Base-by-base conservation (phyloP, 352 stramenopile genomes). In the Pythium dissotocum region DNA sequence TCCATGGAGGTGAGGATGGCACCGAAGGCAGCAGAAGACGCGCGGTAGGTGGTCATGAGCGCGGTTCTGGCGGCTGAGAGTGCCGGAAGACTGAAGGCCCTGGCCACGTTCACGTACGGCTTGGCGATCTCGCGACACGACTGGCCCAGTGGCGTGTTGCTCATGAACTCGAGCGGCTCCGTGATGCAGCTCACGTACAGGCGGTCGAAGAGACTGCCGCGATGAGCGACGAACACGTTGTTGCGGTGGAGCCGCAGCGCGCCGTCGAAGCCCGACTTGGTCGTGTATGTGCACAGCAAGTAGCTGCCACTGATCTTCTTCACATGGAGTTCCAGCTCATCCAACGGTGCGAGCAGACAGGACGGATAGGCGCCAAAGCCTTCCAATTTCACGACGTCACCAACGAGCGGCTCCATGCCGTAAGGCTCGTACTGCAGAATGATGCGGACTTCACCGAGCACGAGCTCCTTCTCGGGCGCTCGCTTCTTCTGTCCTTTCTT, bases 241-340 rank as follows among this genome's bases (percentile, higher is more conserved):
- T 94, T 91, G 55, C 86, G 83, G 61, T 94, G 86, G 61, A 91
- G 71, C 4, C 84, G 84, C 44, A 94, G 57, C 28, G 69, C 55
- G 9, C 69, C 86, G 49, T 89, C 76, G 58, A 90, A 94, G 40
- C 82, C 80, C 40, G 82, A 88, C 53, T 76, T 80, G 49, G 83
- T 91, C 52, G 72, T 67, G 68, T 94, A 92, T 48, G 69, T 78
- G 61, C 86, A 92, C n/a, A 92, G 75, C 63, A 94, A 35, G 55
- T 88, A 92, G 64, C 77, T 90, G 53, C 86, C 86, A 51, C 83
- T 94, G 55, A 86, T 90, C 70, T 88, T 90, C 78, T 94, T 92
- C 35, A 94, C 83, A 42, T 81, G 73, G 52, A 94, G 76, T 72
- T 94, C 86, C 53, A 94, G 59, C 10, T 92, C 82, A 55, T 89